Base-by-base conservation (phyloP, 2,329 filamentous ascomycete genomes). In the Aplosporella prunicola region DNA sequence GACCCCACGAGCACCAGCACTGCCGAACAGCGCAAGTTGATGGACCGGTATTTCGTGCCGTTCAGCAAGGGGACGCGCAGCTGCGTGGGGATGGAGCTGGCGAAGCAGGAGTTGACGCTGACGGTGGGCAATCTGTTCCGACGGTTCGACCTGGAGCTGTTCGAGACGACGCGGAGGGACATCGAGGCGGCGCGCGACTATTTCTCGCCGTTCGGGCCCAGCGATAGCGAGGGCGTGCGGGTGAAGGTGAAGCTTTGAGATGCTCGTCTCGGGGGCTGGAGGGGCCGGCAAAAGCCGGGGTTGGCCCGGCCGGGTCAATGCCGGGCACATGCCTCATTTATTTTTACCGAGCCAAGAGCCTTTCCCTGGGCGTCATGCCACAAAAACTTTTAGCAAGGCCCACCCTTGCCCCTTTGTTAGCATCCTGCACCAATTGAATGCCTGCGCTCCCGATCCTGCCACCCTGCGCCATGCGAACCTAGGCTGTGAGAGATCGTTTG, bases 41-140 rank as follows among this genome's bases (percentile, higher is more conserved):
- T 52, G 20, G 43, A 47, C n/a, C 43, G 42, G 17, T 27, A 41
- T 20, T 28, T 43, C 9, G 35, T 48, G 9, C 32, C 46, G 3
- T 47, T 50, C 32, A 44, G 46, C 9, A 42, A 39, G 28, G 47
- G 47, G 7, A 40, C 34, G 10, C 35, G 46, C 9, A 42, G 39
- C 18, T 50, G 47, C 24, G 6, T 49, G 13, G 47, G 46, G 1
- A 23, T 49, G 6, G 28, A 40, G n/a, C 26, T 43, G 30, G 40
- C 40, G 5, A 35, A 35, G 18, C 20, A 20, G 10, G 37, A 43
- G 31, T 5, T 43, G 11, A 8, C 10, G 3, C 20, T 41, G 2
- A 16, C 15, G 5, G 14, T 25, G 3, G 32, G 31, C 14, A 35
- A 20, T 16, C n/a, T 43, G 2, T 35, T 40, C 25, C 23, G 32